phyloP scores from a whole-genome alignment of 441 rosid species.

The Adansonia grandidieri region DNA sequence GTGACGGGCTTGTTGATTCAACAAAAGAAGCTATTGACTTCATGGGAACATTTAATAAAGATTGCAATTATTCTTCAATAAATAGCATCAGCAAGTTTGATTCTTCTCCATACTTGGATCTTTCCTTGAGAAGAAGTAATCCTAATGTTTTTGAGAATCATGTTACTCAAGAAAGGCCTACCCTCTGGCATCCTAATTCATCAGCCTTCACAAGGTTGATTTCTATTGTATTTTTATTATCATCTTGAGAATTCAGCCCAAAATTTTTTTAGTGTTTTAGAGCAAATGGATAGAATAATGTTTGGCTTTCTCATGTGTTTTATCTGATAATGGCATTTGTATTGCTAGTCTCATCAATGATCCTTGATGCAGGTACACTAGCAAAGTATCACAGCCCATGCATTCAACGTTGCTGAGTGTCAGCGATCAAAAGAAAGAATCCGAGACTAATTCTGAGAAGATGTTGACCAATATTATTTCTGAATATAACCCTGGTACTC shows the following conservation, averaged over 20 bases:
- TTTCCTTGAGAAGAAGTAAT: slow-evolving; percentile 64
- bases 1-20: slow-evolving; percentile 34
- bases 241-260: neutral
- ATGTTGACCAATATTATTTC: slow-evolving; percentile 34
- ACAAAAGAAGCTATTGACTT: slow-evolving; percentile 73
- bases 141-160: slow-evolving; percentile 47
- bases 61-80: slow-evolving; percentile 37
- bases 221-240: neutral
- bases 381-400: slow-evolving; percentile 47
- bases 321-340: neutral
- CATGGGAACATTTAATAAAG: slow-evolving; percentile 59
- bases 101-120: slow-evolving; percentile 63
- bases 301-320: neutral
- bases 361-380: slow-evolving; percentile 58
- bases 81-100: slow-evolving; percentile 42
- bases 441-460: slow-evolving; percentile 39
- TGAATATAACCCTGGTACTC: slow-evolving; percentile 38
- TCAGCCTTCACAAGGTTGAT: slow-evolving; percentile 83
- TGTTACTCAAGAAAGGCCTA: slow-evolving; percentile 47
- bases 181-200: slow-evolving; percentile 69
- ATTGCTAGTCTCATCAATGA: slow-evolving; percentile 14
- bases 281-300: neutral
- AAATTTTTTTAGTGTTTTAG: neutral
- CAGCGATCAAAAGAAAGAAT: slow-evolving; percentile 44
- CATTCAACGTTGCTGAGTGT: slow-evolving; percentile 37